Evolutionary conservation across 2,329 filamentous ascomycete genomes (phyloP).

Genomic region (Atkinsonella texensis): DNA sequence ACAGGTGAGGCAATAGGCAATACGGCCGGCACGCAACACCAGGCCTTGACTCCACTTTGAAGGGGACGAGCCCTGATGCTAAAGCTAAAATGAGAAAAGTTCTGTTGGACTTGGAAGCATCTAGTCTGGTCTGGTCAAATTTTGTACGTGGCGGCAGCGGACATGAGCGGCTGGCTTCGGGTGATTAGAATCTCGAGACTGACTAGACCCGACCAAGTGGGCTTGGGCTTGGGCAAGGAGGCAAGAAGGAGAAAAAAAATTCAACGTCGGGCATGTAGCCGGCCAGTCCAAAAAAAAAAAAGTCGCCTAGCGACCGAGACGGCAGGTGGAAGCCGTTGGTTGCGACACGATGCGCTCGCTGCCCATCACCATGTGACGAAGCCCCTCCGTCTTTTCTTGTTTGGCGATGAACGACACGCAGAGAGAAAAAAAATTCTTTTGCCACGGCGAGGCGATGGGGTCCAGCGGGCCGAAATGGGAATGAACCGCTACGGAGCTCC

Average conservation of each 20-base stretch:
- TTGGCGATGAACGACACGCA: too few species aligned
- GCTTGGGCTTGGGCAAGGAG: too few species aligned
- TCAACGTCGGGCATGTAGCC: too few species aligned
- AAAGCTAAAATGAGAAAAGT: not conserved
- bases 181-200: not conserved
- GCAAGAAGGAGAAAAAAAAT: too few species aligned
- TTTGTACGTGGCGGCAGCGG: not conserved
- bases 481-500: too few species aligned
- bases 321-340: too few species aligned
- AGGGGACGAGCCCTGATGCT: not conserved
- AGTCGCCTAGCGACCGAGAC: not conserved
- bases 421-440: too few species aligned
- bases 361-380: too few species aligned
- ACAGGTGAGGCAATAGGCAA: not conserved
- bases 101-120: not conserved
- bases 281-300: not conserved
- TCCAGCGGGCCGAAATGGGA: too few species aligned
- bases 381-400: not conserved
- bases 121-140: not conserved
- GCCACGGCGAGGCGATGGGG: too few species aligned
- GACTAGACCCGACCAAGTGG: too few species aligned
- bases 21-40: not conserved
- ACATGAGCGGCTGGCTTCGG: not conserved
- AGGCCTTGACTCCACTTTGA: not conserved
- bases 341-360: too few species aligned